These are phyloP conservation scores for Calendula officinalis DNA, from an alignment of 129 eudicot species.

Conservation along the genomic window DNA sequence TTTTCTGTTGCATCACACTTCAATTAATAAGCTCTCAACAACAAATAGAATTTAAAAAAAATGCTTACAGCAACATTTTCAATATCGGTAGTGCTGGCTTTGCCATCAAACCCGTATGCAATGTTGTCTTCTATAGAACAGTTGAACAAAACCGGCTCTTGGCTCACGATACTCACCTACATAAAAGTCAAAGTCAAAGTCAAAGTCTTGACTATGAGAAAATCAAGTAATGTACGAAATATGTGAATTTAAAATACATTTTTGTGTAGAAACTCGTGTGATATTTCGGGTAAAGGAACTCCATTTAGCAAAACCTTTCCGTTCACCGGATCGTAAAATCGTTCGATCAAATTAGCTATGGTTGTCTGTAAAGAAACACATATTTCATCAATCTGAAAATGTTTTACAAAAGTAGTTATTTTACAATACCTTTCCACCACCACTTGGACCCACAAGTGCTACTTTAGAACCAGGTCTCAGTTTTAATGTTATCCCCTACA, in stretches of 20 bases:
- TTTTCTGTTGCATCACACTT: slow-evolving; percentile 35
- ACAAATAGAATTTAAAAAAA: neutral
- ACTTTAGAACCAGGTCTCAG: slow-evolving; percentile 51
- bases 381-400: neutral
- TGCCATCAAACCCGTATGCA: slow-evolving; percentile 48
- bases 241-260: slow-evolving; percentile 29
- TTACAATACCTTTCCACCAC: slow-evolving; percentile 48
- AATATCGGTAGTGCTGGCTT: slow-evolving; percentile 35
- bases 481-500: slow-evolving; percentile 46
- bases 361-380: slow-evolving; percentile 39
- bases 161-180: slow-evolving; percentile 56
- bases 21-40: slow-evolving; percentile 14
- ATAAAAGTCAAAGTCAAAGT: slow-evolving; percentile 11
- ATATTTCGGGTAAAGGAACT: slow-evolving; percentile 44
- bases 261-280: slow-evolving; percentile 53
- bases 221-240: neutral
- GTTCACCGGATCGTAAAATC: slow-evolving; percentile 47
- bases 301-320: slow-evolving; percentile 50
- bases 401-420: neutral
- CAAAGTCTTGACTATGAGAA: slow-evolving; percentile 9
- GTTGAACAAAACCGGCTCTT: slow-evolving; percentile 55
- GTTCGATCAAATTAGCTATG: slow-evolving; percentile 49
- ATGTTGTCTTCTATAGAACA: slow-evolving; percentile 54
- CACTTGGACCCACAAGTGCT: slow-evolving; percentile 56
- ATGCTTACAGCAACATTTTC: slow-evolving; percentile 36